These are phyloP conservation scores for Orbilia javanica DNA, from an alignment of 2,329 filamentous ascomycete species.

Conservation along the genomic window DNA sequence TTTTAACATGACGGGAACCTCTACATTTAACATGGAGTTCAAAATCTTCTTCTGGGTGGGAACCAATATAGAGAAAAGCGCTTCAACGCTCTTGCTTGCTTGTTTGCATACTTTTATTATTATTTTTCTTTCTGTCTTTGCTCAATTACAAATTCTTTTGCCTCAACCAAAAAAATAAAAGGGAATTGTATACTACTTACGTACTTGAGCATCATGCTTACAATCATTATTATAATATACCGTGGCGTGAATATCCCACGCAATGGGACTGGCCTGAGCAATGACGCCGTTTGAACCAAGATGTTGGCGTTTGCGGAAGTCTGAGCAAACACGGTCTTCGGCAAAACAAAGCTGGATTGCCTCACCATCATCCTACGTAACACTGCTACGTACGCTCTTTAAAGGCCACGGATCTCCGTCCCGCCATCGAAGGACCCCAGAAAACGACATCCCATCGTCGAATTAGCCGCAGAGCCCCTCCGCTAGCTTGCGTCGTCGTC, in stretches of 20 bases:
- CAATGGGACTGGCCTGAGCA: slow-evolving; percentile 11
- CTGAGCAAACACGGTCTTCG: slow-evolving; percentile 30
- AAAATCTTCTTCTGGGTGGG: slow-evolving; percentile 37
- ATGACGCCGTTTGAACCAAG: too few species aligned
- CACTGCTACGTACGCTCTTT: slow-evolving; percentile 46
- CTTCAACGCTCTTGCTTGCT: slow-evolving; percentile 40
- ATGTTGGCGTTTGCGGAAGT: slow-evolving; percentile 32
- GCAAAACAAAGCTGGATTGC: slow-evolving; percentile 26
- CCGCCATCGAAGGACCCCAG: neutral
- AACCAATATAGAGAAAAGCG: slow-evolving; percentile 48
- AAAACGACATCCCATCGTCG: neutral
- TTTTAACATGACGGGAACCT: slow-evolving; percentile 55
- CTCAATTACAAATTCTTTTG: neutral
- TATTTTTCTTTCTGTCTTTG: neutral
- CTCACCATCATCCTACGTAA: slow-evolving; percentile 47
- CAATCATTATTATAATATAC: slow-evolving; percentile 6
- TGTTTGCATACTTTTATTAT: neutral
- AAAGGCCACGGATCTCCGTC: slow-evolving; percentile 48
- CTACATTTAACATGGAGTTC: slow-evolving; percentile 59
- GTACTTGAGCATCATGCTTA: too few species aligned
- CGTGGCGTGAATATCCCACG: neutral
- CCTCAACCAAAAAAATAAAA: neutral
- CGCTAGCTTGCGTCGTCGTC: neutral
- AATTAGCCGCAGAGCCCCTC: neutral
- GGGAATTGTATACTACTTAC: slow-evolving; percentile 22